These are phyloP conservation scores for Daedaleopsis nitida DNA, from an alignment of 768 basidiomycete species.

Conservation along the genomic window DNA sequence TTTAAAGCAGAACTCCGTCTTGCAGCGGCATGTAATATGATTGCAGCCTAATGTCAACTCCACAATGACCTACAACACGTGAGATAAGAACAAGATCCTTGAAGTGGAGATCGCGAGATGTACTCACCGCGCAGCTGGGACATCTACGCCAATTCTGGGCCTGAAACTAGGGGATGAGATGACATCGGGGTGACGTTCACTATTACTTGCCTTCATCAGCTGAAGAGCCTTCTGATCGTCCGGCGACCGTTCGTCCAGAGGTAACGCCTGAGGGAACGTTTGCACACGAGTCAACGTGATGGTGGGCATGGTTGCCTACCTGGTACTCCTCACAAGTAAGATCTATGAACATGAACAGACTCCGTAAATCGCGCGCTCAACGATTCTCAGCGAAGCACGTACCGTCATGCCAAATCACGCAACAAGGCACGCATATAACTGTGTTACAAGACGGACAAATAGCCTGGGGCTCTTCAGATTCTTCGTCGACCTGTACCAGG, in stretches of 20 bases:
- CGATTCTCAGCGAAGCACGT: background rate
- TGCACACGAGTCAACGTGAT: background rate
- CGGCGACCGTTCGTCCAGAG: slow-evolving; percentile 39
- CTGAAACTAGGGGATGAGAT: slow-evolving; percentile 17
- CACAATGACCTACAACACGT: slow-evolving; percentile 22
- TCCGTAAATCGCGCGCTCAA: no score
- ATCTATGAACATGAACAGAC: slow-evolving; percentile 15
- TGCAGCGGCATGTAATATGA: slow-evolving; percentile 41
- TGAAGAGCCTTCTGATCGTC: slow-evolving; percentile 39
- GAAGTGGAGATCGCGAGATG: background rate
- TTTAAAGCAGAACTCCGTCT: slow-evolving; percentile 42
- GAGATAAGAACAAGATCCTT: background rate
- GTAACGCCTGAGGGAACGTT: slow-evolving; percentile 32
- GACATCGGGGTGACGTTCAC: no score
- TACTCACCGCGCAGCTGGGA: slow-evolving; percentile 33
- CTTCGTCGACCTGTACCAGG: slow-evolving; percentile 37
- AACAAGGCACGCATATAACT: slow-evolving; percentile 38
- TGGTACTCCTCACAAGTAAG: slow-evolving; percentile 37
- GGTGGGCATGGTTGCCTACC: slow-evolving; percentile 2
- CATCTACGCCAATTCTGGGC: slow-evolving; percentile 42
- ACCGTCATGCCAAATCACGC: slow-evolving; percentile 40
- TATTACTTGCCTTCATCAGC: slow-evolving; percentile 33
- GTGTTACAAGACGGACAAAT: slow-evolving; percentile 36
- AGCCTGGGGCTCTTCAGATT: slow-evolving; percentile 35
- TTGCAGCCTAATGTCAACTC: slow-evolving; percentile 35